Percentiles rank a stretch among this genome's conserved stretches.
These are phyloP conservation scores for Quercus tomentella DNA, from an alignment of 331 rosid species.

Conservation along the genomic window DNA sequence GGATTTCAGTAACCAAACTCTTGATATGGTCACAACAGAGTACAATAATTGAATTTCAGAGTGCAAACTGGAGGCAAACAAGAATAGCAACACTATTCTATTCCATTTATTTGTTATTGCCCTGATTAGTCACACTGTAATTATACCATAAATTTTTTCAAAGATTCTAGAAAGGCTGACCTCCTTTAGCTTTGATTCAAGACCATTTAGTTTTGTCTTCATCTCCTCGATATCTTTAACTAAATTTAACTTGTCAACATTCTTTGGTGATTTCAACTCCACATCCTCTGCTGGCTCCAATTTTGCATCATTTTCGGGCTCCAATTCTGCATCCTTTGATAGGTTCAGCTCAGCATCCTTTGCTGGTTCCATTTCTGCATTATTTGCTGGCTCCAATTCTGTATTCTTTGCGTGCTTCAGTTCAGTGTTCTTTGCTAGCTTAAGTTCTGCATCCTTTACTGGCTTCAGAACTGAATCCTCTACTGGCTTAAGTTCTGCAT, in stretches of 20 bases:
- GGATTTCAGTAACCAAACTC: constrained; percentile 12
- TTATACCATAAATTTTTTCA: constrained; percentile 6
- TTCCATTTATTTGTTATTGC: not conserved
- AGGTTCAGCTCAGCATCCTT: constrained; percentile 4
- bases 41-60: constrained; percentile 9
- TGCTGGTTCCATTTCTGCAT: not conserved
- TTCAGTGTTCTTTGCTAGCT: constrained; percentile 8
- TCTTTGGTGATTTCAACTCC: constrained; percentile 19
- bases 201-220: constrained; percentile 60
- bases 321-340: constrained; percentile 11
- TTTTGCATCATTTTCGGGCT: not conserved
- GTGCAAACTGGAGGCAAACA: constrained; percentile 10
- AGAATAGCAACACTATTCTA: not conserved
- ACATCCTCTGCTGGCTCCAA: constrained; percentile 13
- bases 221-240: constrained; percentile 62
- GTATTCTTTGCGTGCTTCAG: not conserved
- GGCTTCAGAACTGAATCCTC: constrained; percentile 1
- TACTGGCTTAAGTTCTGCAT: not conserved
- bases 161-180: constrained; percentile 39
- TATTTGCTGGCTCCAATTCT: not conserved
- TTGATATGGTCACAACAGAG: constrained; percentile 3
- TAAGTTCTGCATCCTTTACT: constrained; percentile 19
- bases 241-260: constrained; percentile 4
- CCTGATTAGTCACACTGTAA: not conserved
- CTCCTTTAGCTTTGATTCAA: constrained; percentile 80